Evolutionary conservation across 1,139 yeast species (phyloP).

Genomic region (Kodamaea fungicola): DNA sequence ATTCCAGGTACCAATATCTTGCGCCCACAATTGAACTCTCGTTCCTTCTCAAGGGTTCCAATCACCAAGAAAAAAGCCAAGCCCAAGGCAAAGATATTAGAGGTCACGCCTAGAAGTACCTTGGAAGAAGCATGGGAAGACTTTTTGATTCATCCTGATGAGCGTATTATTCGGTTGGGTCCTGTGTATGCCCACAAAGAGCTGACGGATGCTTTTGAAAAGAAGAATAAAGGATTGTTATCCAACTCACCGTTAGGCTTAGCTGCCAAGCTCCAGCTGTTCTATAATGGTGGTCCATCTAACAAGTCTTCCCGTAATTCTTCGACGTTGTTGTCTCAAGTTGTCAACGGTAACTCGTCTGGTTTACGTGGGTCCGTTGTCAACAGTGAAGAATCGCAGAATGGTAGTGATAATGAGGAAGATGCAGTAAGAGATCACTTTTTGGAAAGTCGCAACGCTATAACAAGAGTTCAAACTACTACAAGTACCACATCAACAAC

Average conservation of each 20-base stretch:
- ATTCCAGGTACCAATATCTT: slow-evolving; percentile 60
- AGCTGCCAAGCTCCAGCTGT: slow-evolving; percentile 20
- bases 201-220: slow-evolving; percentile 50
- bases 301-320: slow-evolving; percentile 19
- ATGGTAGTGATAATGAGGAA: slow-evolving; percentile 10
- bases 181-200: slow-evolving; percentile 36
- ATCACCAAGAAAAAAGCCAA: slow-evolving; percentile 15
- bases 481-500: slow-evolving; percentile 1
- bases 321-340: slow-evolving; percentile 48
- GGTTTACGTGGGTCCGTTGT: slow-evolving; percentile 26
- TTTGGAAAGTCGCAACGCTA: slow-evolving; percentile 1
- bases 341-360: slow-evolving; percentile 47
- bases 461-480: neutral
- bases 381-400: slow-evolving; percentile 11
- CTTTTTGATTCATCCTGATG: slow-evolving; percentile 59
- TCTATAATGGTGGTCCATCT: slow-evolving; percentile 9
- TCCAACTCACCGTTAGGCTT: slow-evolving; percentile 60
- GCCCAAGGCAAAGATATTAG: slow-evolving; percentile 24
- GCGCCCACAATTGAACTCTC: slow-evolving; percentile 47
- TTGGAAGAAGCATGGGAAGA: slow-evolving; percentile 69
- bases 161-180: slow-evolving; percentile 69
- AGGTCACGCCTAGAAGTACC: slow-evolving; percentile 54
- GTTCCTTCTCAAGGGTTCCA: slow-evolving; percentile 28
- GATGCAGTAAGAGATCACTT: slow-evolving; percentile 4
- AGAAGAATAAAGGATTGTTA: slow-evolving; percentile 51